A percentile compares a stretch with the other conserved stretches of the same genome.
These are phyloP conservation scores for Tubosaeta sp. DNA, from an alignment of 768 basidiomycete genomes.

Conservation along the genomic window DNA sequence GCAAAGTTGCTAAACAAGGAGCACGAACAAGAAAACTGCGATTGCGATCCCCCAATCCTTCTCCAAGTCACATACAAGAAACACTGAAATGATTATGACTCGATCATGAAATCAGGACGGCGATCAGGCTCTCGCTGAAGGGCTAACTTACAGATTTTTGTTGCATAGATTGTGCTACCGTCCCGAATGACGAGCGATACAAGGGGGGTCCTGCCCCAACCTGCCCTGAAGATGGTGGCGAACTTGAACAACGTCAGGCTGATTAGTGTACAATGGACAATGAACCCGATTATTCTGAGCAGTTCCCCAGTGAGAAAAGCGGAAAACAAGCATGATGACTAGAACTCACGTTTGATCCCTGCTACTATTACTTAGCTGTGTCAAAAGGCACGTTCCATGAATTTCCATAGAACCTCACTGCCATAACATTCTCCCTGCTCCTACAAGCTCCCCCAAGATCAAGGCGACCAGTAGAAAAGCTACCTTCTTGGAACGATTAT, in stretches of 20 bases:
- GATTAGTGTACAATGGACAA: conserved; percentile 13
- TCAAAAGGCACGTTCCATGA: conserved; percentile 11
- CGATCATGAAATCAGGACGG: not conserved
- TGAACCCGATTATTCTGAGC: conserved; percentile 12
- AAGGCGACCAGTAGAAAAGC: conserved; percentile 3
- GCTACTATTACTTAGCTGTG: not conserved
- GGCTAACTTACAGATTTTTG: conserved; percentile 6
- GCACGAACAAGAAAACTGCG: conserved; percentile 5
- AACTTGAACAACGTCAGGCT: conserved; percentile 20
- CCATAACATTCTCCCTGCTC: conserved; percentile 1
- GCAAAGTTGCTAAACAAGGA: not conserved
- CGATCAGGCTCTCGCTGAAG: not conserved
- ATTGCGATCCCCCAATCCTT: not conserved
- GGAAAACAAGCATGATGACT: not conserved
- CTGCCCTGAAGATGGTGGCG: conserved; percentile 7
- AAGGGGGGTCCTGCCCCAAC: conserved; percentile 17
- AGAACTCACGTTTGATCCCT: conserved; percentile 10
- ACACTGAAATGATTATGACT: not conserved
- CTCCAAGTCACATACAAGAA: not conserved
- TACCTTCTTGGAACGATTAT: conserved; percentile 14
- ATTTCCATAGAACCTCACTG: not conserved
- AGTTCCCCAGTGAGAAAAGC: not conserved
- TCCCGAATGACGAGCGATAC: conserved; percentile 20
- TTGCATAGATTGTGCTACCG: conserved; percentile 8
- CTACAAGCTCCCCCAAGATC: conserved; percentile 3